A percentile compares a stretch with the other conserved stretches of the same genome.
phyloP scores from a whole-genome alignment of 805 yeast genomes.

The Spathaspora arborariae region DNA sequence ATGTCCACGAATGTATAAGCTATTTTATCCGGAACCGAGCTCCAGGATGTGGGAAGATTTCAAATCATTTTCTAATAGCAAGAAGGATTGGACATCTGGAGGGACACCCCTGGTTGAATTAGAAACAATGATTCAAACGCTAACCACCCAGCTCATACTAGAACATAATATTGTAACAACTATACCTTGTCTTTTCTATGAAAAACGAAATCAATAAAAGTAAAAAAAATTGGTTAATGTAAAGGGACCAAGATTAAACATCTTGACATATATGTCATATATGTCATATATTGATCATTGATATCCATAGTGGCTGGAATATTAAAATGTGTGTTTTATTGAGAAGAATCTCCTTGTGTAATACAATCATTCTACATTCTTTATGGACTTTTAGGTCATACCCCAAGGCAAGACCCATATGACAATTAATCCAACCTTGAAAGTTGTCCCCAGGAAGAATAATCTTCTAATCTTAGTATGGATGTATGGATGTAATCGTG shows the following conservation, averaged over 20 bases:
- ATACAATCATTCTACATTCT: background rate
- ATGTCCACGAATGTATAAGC: background rate
- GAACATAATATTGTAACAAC: background rate
- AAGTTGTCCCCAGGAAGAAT: background rate
- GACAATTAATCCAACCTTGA: background rate
- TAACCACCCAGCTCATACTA: slow-evolving; percentile 1
- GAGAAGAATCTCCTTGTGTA: background rate
- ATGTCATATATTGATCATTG: background rate
- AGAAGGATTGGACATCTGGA: background rate
- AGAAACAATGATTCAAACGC: background rate
- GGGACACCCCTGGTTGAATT: background rate
- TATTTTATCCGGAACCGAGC: background rate
- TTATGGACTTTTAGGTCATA: background rate
- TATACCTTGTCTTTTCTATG: background rate
- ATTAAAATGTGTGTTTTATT: background rate
- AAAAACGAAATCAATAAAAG: slow-evolving; percentile 1
- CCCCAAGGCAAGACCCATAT: background rate
- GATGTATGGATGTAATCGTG: background rate
- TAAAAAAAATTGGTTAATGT: slow-evolving; percentile 1
- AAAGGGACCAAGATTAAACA: background rate
- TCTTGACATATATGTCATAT: background rate
- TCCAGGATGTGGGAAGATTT: background rate
- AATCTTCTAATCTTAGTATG: background rate
- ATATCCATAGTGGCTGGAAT: background rate
- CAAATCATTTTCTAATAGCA: background rate